Conservation (phyloP, 2,329 filamentous ascomycete genomes). For the Calonectria montana region DNA sequence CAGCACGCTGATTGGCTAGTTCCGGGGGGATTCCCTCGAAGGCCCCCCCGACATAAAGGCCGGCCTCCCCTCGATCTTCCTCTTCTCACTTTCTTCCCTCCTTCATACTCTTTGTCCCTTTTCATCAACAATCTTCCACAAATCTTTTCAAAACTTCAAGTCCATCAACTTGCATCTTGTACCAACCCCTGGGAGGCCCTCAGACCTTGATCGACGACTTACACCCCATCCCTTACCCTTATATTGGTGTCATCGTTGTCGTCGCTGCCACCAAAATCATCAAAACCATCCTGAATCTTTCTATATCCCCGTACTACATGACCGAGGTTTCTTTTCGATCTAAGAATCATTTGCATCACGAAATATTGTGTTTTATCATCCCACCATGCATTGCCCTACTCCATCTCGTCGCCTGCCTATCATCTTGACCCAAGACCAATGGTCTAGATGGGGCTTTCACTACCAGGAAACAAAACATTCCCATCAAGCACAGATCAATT, state of each 20-base stretch:
- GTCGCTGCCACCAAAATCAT: background rate
- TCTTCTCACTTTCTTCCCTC: constrained; percentile 29
- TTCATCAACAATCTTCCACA: constrained; percentile 28
- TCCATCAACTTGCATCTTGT: constrained; percentile 31
- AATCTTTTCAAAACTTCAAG: constrained; percentile 12
- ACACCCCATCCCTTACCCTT: background rate
- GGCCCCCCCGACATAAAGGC: constrained; percentile 34
- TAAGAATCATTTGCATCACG: background rate
- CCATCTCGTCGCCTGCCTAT: background rate
- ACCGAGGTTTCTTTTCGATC: background rate
- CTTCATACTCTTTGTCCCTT: constrained; percentile 30
- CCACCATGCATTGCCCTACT: constrained; percentile 2
- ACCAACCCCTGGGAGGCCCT: constrained; percentile 11
- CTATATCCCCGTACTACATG: too few relatives aligned
- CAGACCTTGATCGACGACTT: constrained; percentile 12
- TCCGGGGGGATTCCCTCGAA: constrained; percentile 23
- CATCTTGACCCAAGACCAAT: background rate
- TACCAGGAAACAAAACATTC: background rate
- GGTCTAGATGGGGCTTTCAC: background rate
- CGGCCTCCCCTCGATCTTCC: constrained; percentile 28
- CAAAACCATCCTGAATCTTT: background rate
- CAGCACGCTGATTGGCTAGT: constrained; percentile 33
- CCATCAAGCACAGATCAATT: background rate
- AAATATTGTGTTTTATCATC: constrained; percentile 22
- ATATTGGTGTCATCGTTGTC: constrained; percentile 10